These are phyloP conservation scores for Ophiosphaerella narmari DNA, from an alignment of 2,329 filamentous ascomycete genomes.

Conservation along the genomic window DNA sequence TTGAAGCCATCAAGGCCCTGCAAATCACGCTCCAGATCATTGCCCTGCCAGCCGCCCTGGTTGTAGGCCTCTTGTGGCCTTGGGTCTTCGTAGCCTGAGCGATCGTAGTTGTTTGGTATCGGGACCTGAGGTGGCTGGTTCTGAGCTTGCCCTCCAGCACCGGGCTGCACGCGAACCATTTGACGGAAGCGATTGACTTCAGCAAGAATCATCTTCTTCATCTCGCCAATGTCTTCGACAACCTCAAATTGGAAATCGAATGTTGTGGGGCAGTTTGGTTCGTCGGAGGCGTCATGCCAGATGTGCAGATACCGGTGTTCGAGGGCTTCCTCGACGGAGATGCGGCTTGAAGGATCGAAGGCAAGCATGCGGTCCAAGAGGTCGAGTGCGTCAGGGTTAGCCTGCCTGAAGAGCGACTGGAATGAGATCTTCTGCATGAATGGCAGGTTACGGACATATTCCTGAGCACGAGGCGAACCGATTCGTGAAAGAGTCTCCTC, in stretches of 20 bases:
- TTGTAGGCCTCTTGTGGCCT: slow-evolving; percentile 62
- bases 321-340: slow-evolving; percentile 91
- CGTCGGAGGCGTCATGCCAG: slow-evolving; percentile 97
- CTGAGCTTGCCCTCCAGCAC: slow-evolving; percentile 31
- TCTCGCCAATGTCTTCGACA: slow-evolving; percentile 91
- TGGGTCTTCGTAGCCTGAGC: slow-evolving; percentile 64
- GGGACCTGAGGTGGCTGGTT: slow-evolving; percentile 60
- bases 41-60: slow-evolving; percentile 43
- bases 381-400: slow-evolving; percentile 94
- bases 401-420: slow-evolving; percentile 84
- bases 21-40: slow-evolving; percentile 53
- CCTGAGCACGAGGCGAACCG: slow-evolving; percentile 91
- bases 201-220: slow-evolving; percentile 97
- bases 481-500: slow-evolving; percentile 94
- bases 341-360: slow-evolving; percentile 91
- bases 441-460: slow-evolving; percentile 96
- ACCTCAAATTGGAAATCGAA: slow-evolving; percentile 99
- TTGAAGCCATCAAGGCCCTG: slow-evolving; percentile 49
- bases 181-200: slow-evolving; percentile 87
- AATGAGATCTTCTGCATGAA: slow-evolving; percentile 95
- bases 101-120: slow-evolving; percentile 65
- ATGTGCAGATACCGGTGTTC: slow-evolving; percentile 97
- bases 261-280: slow-evolving; percentile 88
- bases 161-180: slow-evolving; percentile 52
- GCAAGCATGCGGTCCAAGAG: slow-evolving; percentile 96